These are phyloP conservation scores for Pleurotus salmoneostramineus DNA, from an alignment of 768 basidiomycete genomes.

Conservation along the genomic window DNA sequence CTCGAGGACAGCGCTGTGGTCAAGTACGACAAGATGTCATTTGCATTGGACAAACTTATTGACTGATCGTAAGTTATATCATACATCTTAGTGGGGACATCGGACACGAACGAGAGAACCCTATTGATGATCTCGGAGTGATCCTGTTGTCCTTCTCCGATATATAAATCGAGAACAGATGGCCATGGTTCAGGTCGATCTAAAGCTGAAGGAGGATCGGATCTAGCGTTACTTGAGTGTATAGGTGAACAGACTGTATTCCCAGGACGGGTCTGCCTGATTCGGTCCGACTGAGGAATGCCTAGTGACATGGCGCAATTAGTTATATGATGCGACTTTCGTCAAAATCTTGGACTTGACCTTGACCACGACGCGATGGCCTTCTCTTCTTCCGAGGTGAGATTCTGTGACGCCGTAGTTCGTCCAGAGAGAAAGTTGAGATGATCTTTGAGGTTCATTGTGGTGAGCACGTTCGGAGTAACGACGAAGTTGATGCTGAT, in stretches of 20 bases:
- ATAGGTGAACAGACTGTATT: too few species aligned
- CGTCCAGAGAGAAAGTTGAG: slow-evolving; percentile 25
- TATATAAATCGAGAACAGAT: slow-evolving; percentile 29
- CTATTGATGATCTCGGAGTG: slow-evolving; percentile 11
- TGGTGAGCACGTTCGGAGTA: background rate
- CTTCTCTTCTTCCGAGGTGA: slow-evolving; percentile 17
- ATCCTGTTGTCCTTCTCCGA: background rate
- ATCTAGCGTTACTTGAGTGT: too few species aligned
- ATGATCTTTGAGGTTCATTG: slow-evolving; percentile 16
- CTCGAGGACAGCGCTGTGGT: slow-evolving; percentile 40
- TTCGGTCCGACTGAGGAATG: too few species aligned
- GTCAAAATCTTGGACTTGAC: slow-evolving; percentile 14
- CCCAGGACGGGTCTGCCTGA: too few species aligned
- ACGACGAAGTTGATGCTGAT: background rate
- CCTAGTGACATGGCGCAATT: background rate
- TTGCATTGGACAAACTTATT: slow-evolving; percentile 22
- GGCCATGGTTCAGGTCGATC: slow-evolving; percentile 17
- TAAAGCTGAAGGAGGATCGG: background rate
- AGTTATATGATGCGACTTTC: background rate
- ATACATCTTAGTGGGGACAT: background rate
- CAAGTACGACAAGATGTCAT: slow-evolving; percentile 26
- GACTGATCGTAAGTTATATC: background rate
- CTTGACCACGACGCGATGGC: slow-evolving; percentile 25
- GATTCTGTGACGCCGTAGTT: slow-evolving; percentile 14
- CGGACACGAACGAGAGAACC: slow-evolving; percentile 21